A percentile compares a stretch with the other conserved stretches of the same genome.
phyloP scores from a whole-genome alignment of 129 eudicot genomes.

The Flaveria brownii region DNA sequence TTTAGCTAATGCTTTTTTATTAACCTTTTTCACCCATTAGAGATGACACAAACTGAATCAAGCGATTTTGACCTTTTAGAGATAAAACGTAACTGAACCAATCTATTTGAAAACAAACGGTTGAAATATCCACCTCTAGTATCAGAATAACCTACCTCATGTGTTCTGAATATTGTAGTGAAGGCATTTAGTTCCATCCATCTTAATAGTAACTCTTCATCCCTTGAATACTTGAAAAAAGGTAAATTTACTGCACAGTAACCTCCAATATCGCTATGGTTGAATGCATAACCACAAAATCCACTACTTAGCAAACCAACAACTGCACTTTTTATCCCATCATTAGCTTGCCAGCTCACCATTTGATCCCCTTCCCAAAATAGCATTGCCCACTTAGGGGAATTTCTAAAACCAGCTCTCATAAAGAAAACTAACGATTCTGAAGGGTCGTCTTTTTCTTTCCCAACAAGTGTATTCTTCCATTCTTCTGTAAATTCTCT shows the following conservation, averaged over 20 bases:
- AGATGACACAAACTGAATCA: too few species aligned
- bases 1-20: too few species aligned
- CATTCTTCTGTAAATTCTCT: constrained; percentile 87
- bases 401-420: constrained; percentile 94
- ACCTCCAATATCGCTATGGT: constrained; percentile 98
- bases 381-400: constrained; percentile 94
- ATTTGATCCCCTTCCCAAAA: constrained; percentile 99
- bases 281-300: constrained; percentile 84
- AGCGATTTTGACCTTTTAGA: background rate
- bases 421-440: constrained; percentile 90
- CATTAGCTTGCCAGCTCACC: constrained; percentile 98
- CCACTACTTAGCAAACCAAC: constrained; percentile 92
- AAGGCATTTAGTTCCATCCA: constrained; percentile 99
- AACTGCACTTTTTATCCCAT: constrained; percentile 93
- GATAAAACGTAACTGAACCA: constrained; percentile 1
- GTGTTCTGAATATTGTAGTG: constrained; percentile 90
- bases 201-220: constrained; percentile 79
- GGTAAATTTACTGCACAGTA: constrained; percentile 91
- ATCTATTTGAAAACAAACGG: background rate
- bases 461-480: constrained; percentile 46
- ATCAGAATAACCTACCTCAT: constrained; percentile 64
- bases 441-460: constrained; percentile 64
- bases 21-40: too few species aligned
- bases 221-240: constrained; percentile 75
- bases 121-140: background rate